Evolutionary conservation across 495 filamentous ascomycete species (phyloP), one percentile per base, ranked within the genome.

Genomic region (Xylona heveae): DNA sequence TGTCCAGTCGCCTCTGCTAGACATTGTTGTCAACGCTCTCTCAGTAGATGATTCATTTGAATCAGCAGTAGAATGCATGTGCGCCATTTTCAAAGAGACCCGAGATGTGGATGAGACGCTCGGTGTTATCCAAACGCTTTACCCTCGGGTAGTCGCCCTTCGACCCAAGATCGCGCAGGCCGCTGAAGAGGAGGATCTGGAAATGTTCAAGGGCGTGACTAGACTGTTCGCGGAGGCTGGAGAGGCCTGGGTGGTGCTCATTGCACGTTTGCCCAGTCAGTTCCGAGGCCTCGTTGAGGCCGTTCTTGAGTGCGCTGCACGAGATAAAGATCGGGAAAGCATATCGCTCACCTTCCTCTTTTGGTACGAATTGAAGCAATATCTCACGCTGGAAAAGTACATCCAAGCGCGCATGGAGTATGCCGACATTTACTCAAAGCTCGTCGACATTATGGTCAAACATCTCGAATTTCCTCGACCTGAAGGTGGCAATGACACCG

Each of bases 351-450:
- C 88, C 0, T 95, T 95, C 51, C 68, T 71, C 31, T 95, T 95
- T 57, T 99, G 88, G 88, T 95, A 90, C 50, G 88, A 99, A 49
- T 57, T 99, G 33, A 99, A 99, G 58, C 82, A 92, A 54, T 93
- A 91, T 45, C 60, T 95, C 20, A 78, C 80, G 5, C 52, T 95
- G 21, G 84, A 93, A 5, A 74, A 71, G 37, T 95, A 92, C 45
- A 74, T 71, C n/a, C 63, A 81, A 35, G 76, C 84, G 10, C 67
- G 84, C 19, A 43, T 75, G 33, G 59, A 72, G 34, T 75, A 74
- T 39, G 59, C 74, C 20, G 77, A 83, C 36, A 59, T 92, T 28
- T 95, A 78, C 51, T 73, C 78, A 4, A 68, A 76, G 47, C 58
- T 99, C 19, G 84, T 95, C 28, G 83, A 94, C 48, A 70, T 95